A percentile compares a stretch with the other conserved stretches of the same genome.
These are phyloP conservation scores for Pascua guehoae DNA, from an alignment of 1,284 basidiomycete genomes.

Conservation along the genomic window DNA sequence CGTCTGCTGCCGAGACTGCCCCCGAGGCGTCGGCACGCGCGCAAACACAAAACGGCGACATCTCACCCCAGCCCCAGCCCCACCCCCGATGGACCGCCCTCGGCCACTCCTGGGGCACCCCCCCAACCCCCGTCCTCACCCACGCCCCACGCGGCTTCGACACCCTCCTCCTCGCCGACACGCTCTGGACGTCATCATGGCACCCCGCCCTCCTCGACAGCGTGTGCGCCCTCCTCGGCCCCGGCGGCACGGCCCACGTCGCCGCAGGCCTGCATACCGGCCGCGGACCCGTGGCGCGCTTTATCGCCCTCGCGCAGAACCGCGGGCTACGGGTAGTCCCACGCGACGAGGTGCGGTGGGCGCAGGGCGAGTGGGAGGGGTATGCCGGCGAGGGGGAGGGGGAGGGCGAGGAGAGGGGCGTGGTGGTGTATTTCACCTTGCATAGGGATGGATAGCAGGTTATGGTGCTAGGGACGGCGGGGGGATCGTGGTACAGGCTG, in stretches of 20 bases:
- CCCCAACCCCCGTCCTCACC: slow-evolving; percentile 18
- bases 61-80: background rate
- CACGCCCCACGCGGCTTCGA: slow-evolving; percentile 26
- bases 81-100: slow-evolving; percentile 23
- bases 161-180: slow-evolving; percentile 41
- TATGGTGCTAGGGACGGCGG: too few species aligned
- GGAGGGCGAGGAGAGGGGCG: slow-evolving; percentile 41
- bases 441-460: background rate
- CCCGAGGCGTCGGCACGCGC: too few species aligned
- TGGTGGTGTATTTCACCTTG: slow-evolving; percentile 41
- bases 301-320: slow-evolving; percentile 23
- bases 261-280: slow-evolving; percentile 47
- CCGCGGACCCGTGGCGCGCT: slow-evolving; percentile 40
- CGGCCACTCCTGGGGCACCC: slow-evolving; percentile 40
- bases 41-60: too few species aligned
- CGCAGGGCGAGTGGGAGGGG: slow-evolving; percentile 32
- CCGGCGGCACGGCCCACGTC: slow-evolving; percentile 34
- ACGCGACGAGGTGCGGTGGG: slow-evolving; percentile 31
- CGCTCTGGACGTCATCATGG: slow-evolving; percentile 38
- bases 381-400: slow-evolving; percentile 6
- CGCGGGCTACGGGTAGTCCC: slow-evolving; percentile 21
- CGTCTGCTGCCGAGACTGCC: too few species aligned
- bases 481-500: too few species aligned
- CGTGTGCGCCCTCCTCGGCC: slow-evolving; percentile 28
- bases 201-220: slow-evolving; percentile 39